phyloP scores from a whole-genome alignment of 805 yeast genomes.

The Candida vartiovaarae region DNA sequence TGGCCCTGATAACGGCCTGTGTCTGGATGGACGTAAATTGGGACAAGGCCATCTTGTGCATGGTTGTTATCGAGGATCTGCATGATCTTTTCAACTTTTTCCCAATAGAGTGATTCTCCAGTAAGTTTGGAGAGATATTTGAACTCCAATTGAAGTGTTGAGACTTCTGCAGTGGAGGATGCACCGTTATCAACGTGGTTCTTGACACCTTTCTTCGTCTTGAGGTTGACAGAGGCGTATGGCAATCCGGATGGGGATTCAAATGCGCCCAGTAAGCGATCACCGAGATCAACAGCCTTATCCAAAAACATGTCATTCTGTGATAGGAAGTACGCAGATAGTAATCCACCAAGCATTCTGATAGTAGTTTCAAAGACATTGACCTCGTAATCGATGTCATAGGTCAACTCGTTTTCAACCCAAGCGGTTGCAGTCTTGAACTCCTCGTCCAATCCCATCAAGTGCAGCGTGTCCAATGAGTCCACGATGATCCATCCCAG shows the following conservation, averaged over 20 bases:
- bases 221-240: conserved; percentile 67
- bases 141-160: conserved; percentile 82
- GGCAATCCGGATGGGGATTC: conserved; percentile 65
- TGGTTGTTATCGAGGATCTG: conserved; percentile 56
- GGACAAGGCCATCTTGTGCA: conserved; percentile 71
- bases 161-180: conserved; percentile 82
- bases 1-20: conserved; percentile 61
- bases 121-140: conserved; percentile 76
- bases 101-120: conserved; percentile 76
- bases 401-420: conserved; percentile 64
- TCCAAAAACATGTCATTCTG: conserved; percentile 65
- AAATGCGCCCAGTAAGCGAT: conserved; percentile 64
- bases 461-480: conserved; percentile 70
- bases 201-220: conserved; percentile 50
- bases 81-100: conserved; percentile 68
- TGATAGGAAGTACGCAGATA: conserved; percentile 72
- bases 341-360: conserved; percentile 88
- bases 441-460: conserved; percentile 61
- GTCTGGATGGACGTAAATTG: conserved; percentile 71
- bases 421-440: conserved; percentile 59
- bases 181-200: conserved; percentile 70
- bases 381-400: conserved; percentile 66
- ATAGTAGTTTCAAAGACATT: conserved; percentile 92
- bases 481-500: conserved; percentile 94
- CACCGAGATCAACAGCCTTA: conserved; percentile 75